Evolutionary conservation across 805 yeast species (phyloP).

Genomic region (Candida hispaniensis): DNA sequence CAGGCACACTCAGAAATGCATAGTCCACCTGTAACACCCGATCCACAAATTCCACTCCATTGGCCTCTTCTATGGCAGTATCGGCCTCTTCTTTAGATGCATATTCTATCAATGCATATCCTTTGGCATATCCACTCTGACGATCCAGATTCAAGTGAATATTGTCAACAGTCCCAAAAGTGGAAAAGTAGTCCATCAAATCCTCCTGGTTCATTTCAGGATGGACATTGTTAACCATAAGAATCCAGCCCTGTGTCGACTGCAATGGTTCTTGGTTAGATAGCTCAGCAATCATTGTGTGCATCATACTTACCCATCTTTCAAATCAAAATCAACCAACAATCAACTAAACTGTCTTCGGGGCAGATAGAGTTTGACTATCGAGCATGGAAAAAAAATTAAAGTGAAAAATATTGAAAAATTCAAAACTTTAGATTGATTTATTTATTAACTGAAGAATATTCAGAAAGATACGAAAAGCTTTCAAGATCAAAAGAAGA

Average conservation of each 20-base stretch:
- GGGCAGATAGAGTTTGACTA: too few relatives aligned
- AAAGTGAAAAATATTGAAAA: too few relatives aligned
- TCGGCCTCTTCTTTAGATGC: constrained; percentile 28
- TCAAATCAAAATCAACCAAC: too few relatives aligned
- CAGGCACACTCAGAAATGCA: constrained; percentile 30
- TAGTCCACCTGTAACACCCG: constrained; percentile 29
- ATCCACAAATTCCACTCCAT: constrained; percentile 31
- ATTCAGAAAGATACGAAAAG: too few relatives aligned
- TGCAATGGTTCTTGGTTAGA: too few relatives aligned
- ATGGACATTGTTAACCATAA: constrained; percentile 34
- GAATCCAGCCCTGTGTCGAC: constrained; percentile 37
- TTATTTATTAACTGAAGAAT: too few relatives aligned
- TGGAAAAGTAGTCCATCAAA: constrained; percentile 33
- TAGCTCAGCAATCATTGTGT: too few relatives aligned
- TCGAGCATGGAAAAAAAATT: too few relatives aligned
- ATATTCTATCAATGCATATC: constrained; percentile 35
- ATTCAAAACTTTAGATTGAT: too few relatives aligned
- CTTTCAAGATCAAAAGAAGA: too few relatives aligned
- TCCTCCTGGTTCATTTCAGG: constrained; percentile 40
- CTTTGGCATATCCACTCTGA: constrained; percentile 36
- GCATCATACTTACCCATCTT: too few relatives aligned
- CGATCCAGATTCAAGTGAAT: constrained; percentile 36
- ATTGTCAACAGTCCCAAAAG: constrained; percentile 32
- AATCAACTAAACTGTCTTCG: too few relatives aligned
- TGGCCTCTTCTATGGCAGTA: constrained; percentile 27